Percentiles rank a stretch among this genome's conserved stretches.
Conservation (phyloP, 169 alveolate genomes). For the Plasmodium falciparum region DNA sequence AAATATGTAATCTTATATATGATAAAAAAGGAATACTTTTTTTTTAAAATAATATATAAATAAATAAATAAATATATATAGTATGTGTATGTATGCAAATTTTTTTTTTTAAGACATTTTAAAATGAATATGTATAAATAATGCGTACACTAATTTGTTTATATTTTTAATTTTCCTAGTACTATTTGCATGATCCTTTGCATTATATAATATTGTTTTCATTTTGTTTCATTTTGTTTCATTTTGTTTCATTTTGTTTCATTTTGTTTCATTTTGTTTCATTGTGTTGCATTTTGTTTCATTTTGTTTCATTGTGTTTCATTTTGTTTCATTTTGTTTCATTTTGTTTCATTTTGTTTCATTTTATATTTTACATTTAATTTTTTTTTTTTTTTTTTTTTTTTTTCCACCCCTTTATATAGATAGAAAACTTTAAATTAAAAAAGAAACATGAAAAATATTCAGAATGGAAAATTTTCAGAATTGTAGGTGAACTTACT, state of each 20-base stretch:
- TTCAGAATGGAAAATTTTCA: conserved; percentile 11
- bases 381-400: not conserved
- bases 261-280: not conserved
- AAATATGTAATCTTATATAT: conserved; percentile 26
- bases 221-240: not conserved
- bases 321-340: not conserved
- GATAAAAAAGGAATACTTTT: not conserved
- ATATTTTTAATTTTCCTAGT: not conserved
- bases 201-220: no score
- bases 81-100: no score
- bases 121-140: not conserved
- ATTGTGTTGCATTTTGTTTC: not conserved
- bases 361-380: not conserved
- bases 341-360: not conserved
- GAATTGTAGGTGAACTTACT: conserved; percentile 48
- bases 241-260: not conserved
- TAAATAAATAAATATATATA: no score
- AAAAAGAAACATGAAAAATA: not conserved
- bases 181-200: not conserved
- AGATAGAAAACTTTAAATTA: not conserved
- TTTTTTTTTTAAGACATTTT: not conserved
- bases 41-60: no score
- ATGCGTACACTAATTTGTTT: not conserved
- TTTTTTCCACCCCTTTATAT: not conserved
- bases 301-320: no score